Evolutionary conservation across 352 stramenopile genomes (phyloP).

Genomic region (Pythium myriotylum): DNA sequence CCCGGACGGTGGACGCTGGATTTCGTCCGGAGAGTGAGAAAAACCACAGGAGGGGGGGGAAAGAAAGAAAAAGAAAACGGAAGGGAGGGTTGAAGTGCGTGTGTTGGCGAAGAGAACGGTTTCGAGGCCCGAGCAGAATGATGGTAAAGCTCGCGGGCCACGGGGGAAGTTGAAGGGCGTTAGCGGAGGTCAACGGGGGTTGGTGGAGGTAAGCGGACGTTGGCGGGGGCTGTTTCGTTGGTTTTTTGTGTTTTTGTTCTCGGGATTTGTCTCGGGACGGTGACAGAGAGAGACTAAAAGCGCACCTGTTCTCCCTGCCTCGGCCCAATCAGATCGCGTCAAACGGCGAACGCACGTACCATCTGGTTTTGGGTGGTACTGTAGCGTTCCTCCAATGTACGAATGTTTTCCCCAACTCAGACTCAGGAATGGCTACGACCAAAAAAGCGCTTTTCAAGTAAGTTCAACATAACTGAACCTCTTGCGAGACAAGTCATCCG

Average conservation of each 20-base stretch:
- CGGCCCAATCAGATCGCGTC: conserved; percentile 30
- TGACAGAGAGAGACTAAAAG: conserved; percentile 9
- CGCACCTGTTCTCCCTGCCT: conserved; percentile 9
- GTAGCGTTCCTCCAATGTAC: not conserved
- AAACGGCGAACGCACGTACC: conserved; percentile 11
- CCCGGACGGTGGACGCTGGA: conserved; percentile 6
- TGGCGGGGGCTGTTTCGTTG: no score
- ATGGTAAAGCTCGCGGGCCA: conserved; percentile 14
- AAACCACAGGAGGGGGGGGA: conserved; percentile 19
- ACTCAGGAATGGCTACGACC: not conserved
- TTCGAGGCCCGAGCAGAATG: not conserved
- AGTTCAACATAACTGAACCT: conserved; percentile 21
- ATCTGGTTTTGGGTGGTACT: not conserved
- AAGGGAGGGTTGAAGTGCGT: conserved; percentile 29
- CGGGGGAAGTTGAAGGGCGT: conserved; percentile 28
- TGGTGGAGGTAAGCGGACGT: conserved; percentile 28
- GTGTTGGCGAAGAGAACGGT: not conserved
- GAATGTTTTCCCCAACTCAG: conserved; percentile 6
- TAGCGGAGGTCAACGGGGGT: conserved; percentile 21
- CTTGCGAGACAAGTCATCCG: not conserved
- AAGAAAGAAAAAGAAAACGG: conserved; percentile 11
- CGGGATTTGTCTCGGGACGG: not conserved
- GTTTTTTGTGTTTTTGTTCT: conserved; percentile 20
- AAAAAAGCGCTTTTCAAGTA: conserved; percentile 2
- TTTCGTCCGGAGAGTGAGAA: not conserved